Base-by-base conservation (phyloP, 2,329 filamentous ascomycete genomes). In the Elsinoe australis region DNA sequence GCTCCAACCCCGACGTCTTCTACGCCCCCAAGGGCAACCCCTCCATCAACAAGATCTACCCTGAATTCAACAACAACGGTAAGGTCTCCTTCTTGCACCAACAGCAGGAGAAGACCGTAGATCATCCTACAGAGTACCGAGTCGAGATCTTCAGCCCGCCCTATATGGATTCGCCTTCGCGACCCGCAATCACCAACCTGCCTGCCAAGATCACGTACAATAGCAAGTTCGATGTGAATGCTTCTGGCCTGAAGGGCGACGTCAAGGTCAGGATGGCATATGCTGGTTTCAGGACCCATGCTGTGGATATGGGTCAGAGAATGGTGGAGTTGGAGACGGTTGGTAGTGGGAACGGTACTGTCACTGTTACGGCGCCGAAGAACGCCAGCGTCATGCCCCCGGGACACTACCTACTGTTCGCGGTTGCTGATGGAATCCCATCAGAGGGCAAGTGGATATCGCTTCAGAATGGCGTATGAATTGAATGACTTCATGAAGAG, bases 91-190 rank as follows among this genome's bases (percentile, higher is more conserved):
- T 47, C 57, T 53, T 54, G 24, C 51, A 41, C 26, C 26, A 47
- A 26, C 35, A 45, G 24, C 31, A 46, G 17, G 5, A 15, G 22
- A 28, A 21, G n/a, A 33, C 47, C n/a, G 32, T 14, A 7, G 41
- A 14, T 12, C 79, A 67, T 56, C 66, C 71, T 5, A 79, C 75
- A 1, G 77, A 82, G 52, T 80, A 78, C 65, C 71, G 77, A 22
- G 75, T 78, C 33, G 78, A 81, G 59, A 73, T 72, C 51, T 81
- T 75, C 59, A 74, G 73, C 21, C 78, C 78, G 34, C 75, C 76
- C 5, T 81, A 81, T 56, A 65, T 70, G 42, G 73, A 67, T 34
- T 73, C 72, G 41, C 68, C 67, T 1, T 59, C 64, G 17, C 64
- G 59, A 21, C 71, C 76, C 41, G 73, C 74, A 8, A 70, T 67